Evolutionary conservation across 805 yeast species (phyloP).

Genomic region (Saccharomycopsis babjevae): DNA sequence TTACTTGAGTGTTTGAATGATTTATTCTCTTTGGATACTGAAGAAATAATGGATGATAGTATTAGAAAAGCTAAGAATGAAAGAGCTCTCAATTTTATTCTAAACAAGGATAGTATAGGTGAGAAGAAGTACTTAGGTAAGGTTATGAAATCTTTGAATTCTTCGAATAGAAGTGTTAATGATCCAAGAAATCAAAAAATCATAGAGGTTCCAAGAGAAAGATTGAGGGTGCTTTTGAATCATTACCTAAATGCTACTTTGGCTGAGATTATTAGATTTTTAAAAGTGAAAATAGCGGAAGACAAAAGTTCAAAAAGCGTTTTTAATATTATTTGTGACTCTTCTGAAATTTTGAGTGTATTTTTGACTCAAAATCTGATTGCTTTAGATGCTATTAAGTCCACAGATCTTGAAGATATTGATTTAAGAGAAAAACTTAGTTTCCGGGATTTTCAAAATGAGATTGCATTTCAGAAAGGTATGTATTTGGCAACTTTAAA

Average conservation of each 20-base stretch:
- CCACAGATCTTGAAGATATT: conserved; percentile 42
- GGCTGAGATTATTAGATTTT: conserved; percentile 31
- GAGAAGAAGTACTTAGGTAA: background rate
- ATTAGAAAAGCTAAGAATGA: background rate
- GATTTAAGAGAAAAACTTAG: conserved; percentile 53
- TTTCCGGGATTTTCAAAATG: conserved; percentile 46
- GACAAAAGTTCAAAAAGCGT: background rate
- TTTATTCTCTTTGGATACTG: background rate
- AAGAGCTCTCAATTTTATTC: conserved; percentile 1
- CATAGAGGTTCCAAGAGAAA: conserved; percentile 51
- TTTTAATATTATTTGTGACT: conserved; percentile 22
- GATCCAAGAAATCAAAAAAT: background rate
- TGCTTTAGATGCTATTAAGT: conserved; percentile 19
- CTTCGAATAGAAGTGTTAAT: background rate
- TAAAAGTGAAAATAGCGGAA: background rate
- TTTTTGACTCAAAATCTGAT: conserved; percentile 38
- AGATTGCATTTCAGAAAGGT: conserved; percentile 61
- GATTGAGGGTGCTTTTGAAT: conserved; percentile 64
- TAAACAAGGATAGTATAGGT: background rate
- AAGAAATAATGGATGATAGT: background rate
- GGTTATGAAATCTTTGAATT: background rate
- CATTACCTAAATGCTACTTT: conserved; percentile 54
- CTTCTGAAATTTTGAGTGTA: conserved; percentile 56
- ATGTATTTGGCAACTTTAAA: conserved; percentile 31
- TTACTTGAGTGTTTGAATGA: background rate